A percentile compares a stretch with the other conserved stretches of the same genome.
phyloP scores from a whole-genome alignment of 2,329 filamentous ascomycete genomes.

The Cylindrodendrum hubeiense region DNA sequence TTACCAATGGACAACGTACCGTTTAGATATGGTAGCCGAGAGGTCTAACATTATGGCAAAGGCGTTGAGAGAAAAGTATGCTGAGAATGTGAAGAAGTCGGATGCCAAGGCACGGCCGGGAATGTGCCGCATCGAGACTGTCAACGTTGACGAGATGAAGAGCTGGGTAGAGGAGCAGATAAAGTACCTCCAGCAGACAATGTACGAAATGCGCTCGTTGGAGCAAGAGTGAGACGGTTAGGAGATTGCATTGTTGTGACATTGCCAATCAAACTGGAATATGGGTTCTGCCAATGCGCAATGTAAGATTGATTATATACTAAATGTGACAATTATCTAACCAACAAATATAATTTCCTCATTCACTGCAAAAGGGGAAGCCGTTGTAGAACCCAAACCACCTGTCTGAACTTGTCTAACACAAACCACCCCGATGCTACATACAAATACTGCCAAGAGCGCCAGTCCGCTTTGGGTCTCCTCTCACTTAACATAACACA shows the following conservation, averaged over 20 bases:
- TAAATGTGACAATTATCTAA: too few species aligned
- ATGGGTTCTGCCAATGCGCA: neutral
- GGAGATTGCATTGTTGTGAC: neutral
- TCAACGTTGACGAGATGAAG: conserved; percentile 39
- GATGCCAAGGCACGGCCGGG: conserved; percentile 40
- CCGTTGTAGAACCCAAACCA: too few species aligned
- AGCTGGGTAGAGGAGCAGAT: conserved; percentile 46
- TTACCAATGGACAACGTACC: conserved; percentile 47
- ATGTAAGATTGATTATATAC: neutral
- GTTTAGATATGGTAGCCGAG: conserved; percentile 41
- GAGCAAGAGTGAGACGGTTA: neutral
- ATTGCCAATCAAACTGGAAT: neutral
- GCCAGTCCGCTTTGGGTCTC: too few species aligned
- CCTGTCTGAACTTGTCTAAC: too few species aligned
- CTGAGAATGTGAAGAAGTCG: conserved; percentile 36
- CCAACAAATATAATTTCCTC: too few species aligned
- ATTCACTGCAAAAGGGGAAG: too few species aligned
- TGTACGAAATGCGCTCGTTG: conserved; percentile 45
- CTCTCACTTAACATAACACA: too few species aligned
- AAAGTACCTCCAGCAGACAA: conserved; percentile 46
- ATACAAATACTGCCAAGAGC: too few species aligned
- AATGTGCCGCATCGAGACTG: conserved; percentile 43
- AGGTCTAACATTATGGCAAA: conserved; percentile 33
- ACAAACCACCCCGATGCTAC: too few species aligned
- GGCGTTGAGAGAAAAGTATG: conserved; percentile 38